Conservation (phyloP, 306 rosid genomes). For the Gastrolobium villosum region DNA sequence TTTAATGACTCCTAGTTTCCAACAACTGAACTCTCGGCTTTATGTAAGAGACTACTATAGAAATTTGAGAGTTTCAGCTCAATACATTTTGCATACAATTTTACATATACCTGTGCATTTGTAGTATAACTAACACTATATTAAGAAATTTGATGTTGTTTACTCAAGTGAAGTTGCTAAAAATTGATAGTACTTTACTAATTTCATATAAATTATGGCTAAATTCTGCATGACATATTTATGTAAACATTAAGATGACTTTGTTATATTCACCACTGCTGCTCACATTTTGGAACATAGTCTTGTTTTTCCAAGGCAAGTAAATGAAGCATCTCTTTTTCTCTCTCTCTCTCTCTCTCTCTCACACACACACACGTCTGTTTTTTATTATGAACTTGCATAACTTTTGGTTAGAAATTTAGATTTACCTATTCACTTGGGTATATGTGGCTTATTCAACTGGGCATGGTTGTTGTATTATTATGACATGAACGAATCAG, state of each 20-base stretch:
- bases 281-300: constrained; percentile 34
- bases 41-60: background rate
- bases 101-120: background rate
- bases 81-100: background rate
- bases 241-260: background rate
- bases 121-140: background rate
- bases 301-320: constrained; percentile 25
- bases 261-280: constrained; percentile 13
- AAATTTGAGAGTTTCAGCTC: constrained; percentile 12
- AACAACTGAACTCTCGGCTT: constrained; percentile 1
- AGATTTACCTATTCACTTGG: constrained; percentile 1
- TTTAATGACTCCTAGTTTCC: constrained; percentile 16
- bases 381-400: background rate
- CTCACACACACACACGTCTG: background rate
- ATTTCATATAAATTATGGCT: constrained; percentile 20
- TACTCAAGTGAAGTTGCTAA: constrained; percentile 15
- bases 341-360: background rate
- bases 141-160: background rate
- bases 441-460: constrained; percentile 3
- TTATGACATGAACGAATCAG: constrained; percentile 3
- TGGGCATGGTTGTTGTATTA: constrained; percentile 24
- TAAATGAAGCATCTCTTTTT: constrained; percentile 39
- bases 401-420: background rate
- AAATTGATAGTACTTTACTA: background rate
- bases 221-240: constrained; percentile 1